Evolutionary conservation across 768 basidiomycete genomes (phyloP).

Genomic region (Calocybe gangraenosa): DNA sequence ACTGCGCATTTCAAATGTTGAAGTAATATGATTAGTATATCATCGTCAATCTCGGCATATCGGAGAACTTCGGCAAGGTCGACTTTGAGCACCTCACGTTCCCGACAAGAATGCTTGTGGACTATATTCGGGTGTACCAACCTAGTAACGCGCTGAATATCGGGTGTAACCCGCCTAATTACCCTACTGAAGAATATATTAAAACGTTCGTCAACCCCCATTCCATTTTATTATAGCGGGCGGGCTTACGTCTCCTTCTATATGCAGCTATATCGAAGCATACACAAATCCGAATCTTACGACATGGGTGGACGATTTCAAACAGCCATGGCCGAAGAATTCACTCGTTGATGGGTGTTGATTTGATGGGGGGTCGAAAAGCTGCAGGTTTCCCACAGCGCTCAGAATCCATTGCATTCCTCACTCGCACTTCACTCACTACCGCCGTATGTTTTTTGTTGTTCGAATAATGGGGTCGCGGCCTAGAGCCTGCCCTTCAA

Average conservation of each 20-base stretch:
- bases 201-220: slow-evolving; percentile 36
- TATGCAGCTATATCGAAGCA: slow-evolving; percentile 50
- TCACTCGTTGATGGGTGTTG: slow-evolving; percentile 36
- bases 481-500: too few species aligned
- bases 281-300: slow-evolving; percentile 68
- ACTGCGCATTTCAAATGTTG: background rate
- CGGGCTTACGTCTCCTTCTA: slow-evolving; percentile 1
- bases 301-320: slow-evolving; percentile 47
- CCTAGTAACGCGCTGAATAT: slow-evolving; percentile 55
- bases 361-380: slow-evolving; percentile 2
- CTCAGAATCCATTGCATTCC: background rate
- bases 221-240: background rate
- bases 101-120: slow-evolving; percentile 50
- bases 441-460: background rate
- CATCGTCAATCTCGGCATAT: slow-evolving; percentile 81
- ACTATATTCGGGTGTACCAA: slow-evolving; percentile 71
- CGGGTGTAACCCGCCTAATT: slow-evolving; percentile 65
- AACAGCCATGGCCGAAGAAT: slow-evolving; percentile 61
- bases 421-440: background rate
- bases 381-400: too few species aligned
- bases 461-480: too few species aligned
- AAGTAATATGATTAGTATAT: slow-evolving; percentile 51
- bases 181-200: slow-evolving; percentile 75
- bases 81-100: slow-evolving; percentile 67
- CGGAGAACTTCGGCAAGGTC: slow-evolving; percentile 68